Evolutionary conservation across 768 basidiomycete genomes (phyloP), one percentile per base, ranked within the genome.

Genomic region (Panus rudis): DNA sequence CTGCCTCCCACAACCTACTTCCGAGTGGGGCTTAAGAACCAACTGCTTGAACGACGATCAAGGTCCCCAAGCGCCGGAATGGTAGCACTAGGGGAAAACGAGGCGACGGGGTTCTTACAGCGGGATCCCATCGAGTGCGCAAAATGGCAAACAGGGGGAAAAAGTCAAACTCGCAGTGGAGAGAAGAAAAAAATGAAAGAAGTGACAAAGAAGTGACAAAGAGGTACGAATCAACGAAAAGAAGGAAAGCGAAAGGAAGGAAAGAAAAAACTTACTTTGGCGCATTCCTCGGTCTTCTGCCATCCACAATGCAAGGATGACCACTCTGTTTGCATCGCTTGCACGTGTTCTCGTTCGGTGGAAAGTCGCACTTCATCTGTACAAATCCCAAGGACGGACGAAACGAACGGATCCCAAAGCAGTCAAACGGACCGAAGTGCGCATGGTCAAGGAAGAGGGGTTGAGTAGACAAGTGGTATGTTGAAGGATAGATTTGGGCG

Each of bases 311-410:
- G 59, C 88, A 91, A 32, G 78, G 70, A 62, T 88, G 84, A 1
- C 83, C 80, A 39, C 79, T 76, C 21, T 72, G 53, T 52, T 76
- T 81, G 62, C 88, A 91, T 37, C 88, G 76, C 56, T 73, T 80
- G 65, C 88, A 91, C n/a, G 82, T 79, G 55, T 77, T 79, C 42
- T 83, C 78, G 46, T 76, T 69, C 50, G 68, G 70, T 28, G 81
- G 81, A 58, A 90, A 89, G 52, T 81, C 81, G 64, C 88, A 91
- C 70, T 83, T 89, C 88, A 91, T 91, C 84, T 89, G 49, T 43
- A 45, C 22, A 44, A 6, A 10, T n/a, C n/a, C n/a, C n/a, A n/a
- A n/a, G n/a, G n/a, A n/a, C n/a, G n/a, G n/a, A n/a, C n/a, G n/a
- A n/a, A n/a, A n/a, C n/a, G n/a, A n/a, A n/a, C n/a, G n/a, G n/a